phyloP scores from a whole-genome alignment of 768 basidiomycete genomes.

The Suillus weaverae region DNA sequence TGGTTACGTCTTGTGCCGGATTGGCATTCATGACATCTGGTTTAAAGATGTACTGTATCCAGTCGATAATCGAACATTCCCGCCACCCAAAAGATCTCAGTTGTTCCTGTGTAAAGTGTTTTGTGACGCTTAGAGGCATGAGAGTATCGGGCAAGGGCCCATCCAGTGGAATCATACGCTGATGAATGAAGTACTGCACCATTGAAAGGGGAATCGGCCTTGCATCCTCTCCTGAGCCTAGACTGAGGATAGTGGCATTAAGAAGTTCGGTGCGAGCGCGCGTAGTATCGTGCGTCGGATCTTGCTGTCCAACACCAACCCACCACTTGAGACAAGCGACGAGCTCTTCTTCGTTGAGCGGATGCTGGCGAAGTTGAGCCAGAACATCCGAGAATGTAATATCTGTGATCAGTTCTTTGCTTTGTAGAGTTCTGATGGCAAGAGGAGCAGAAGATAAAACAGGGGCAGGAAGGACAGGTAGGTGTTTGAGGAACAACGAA shows the following conservation, averaged over 20 bases:
- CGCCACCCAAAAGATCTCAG: slow-evolving; percentile 73
- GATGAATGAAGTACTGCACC: slow-evolving; percentile 72
- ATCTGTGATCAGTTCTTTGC: slow-evolving; percentile 63
- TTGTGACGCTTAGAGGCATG: slow-evolving; percentile 67
- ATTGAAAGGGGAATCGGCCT: slow-evolving; percentile 67
- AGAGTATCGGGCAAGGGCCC: slow-evolving; percentile 77
- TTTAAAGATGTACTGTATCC: slow-evolving; percentile 67
- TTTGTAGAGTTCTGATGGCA: slow-evolving; percentile 63
- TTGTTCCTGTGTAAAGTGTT: slow-evolving; percentile 50
- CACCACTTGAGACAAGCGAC: slow-evolving; percentile 90
- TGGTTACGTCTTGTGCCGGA: slow-evolving; percentile 58
- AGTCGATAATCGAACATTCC: slow-evolving; percentile 74
- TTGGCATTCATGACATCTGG: slow-evolving; percentile 41
- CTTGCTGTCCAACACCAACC: slow-evolving; percentile 45
- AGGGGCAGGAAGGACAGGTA: slow-evolving; percentile 71
- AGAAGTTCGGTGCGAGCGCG: slow-evolving; percentile 62
- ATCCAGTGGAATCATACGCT: slow-evolving; percentile 67
- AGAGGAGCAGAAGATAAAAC: slow-evolving; percentile 54
- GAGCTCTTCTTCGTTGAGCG: slow-evolving; percentile 72
- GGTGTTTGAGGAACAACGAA: slow-evolving; percentile 69
- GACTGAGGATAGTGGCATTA: slow-evolving; percentile 64
- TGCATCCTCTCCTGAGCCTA: slow-evolving; percentile 42
- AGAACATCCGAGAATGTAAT: slow-evolving; percentile 85
- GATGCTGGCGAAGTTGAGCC: slow-evolving; percentile 66
- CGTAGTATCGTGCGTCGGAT: slow-evolving; percentile 35